phyloP scores from a whole-genome alignment of 1,284 basidiomycete genomes.

The Trichosporon asahii region DNA sequence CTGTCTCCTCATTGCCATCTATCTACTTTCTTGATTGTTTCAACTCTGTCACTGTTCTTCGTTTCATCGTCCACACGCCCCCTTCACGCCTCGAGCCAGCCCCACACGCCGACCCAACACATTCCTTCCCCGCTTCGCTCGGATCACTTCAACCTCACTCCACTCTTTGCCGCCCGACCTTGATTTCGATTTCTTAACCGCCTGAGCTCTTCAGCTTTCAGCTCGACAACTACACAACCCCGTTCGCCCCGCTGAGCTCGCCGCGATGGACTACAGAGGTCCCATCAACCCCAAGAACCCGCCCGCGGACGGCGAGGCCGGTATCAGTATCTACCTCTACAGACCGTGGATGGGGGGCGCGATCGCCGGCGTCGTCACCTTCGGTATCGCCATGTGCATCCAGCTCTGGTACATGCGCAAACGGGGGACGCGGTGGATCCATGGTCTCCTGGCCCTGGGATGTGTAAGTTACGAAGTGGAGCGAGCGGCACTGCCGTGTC shows the following conservation, averaged over 20 bases:
- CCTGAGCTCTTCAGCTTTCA: not conserved
- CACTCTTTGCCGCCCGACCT: not conserved
- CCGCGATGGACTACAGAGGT: conserved; percentile 30
- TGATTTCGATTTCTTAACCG: not conserved
- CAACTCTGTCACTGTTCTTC: not conserved
- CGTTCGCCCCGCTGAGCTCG: not conserved
- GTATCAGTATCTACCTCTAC: conserved; percentile 50
- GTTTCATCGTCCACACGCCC: not conserved
- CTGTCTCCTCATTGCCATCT: no score
- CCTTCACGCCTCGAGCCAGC: not conserved
- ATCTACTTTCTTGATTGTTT: not conserved
- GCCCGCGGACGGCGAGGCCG: conserved; percentile 35
- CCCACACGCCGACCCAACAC: not conserved
- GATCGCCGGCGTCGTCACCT: conserved; percentile 39
- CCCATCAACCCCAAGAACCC: conserved; percentile 41
- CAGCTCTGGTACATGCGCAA: conserved; percentile 34
- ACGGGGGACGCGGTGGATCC: conserved; percentile 29
- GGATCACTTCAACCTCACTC: not conserved
- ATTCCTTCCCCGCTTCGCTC: not conserved
- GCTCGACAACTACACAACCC: not conserved
- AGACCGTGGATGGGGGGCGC: conserved; percentile 42
- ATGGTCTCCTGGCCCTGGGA: conserved; percentile 29
- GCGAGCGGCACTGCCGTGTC: not conserved
- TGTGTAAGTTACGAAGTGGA: conserved; percentile 29
- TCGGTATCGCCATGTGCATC: conserved; percentile 35